Evolutionary conservation across 2,329 filamentous ascomycete genomes (phyloP).

Genomic region (Blastomyces gilchristii): DNA sequence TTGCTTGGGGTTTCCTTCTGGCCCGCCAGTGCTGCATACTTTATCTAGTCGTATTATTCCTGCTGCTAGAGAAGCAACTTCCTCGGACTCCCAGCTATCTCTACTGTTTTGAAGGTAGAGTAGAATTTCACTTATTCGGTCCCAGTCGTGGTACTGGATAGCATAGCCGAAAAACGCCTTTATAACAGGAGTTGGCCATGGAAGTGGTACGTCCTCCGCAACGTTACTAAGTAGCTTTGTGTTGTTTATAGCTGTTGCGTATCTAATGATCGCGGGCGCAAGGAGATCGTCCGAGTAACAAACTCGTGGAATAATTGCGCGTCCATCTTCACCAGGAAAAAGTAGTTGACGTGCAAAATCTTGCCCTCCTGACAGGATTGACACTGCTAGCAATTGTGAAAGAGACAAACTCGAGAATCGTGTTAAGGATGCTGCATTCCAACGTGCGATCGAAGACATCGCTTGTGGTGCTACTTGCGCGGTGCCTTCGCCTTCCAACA

Average conservation of each 20-base stretch:
- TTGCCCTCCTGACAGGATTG: conserved; percentile 37
- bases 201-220: conserved; percentile 23
- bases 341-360: conserved; percentile 46
- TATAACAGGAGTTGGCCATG: conserved; percentile 27
- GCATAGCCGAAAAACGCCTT: conserved; percentile 29
- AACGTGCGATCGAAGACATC: background rate
- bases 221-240: conserved; percentile 23
- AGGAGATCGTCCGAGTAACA: conserved; percentile 41
- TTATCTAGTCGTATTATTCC: conserved; percentile 33
- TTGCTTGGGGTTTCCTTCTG: background rate
- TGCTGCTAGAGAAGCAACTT: conserved; percentile 27
- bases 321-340: conserved; percentile 42
- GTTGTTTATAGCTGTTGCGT: conserved; percentile 43
- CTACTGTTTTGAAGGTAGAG: conserved; percentile 25
- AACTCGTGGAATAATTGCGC: conserved; percentile 41
- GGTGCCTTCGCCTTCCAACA: too few relatives aligned
- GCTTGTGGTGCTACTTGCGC: conserved; percentile 1
- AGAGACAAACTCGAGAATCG: conserved; percentile 38
- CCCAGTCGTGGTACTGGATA: conserved; percentile 27
- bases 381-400: conserved; percentile 42
- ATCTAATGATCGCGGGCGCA: conserved; percentile 45
- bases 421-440: conserved; percentile 2
- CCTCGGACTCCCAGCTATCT: conserved; percentile 31
- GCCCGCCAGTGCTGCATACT: background rate
- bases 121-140: conserved; percentile 24